Base-by-base conservation (phyloP, 768 basidiomycete genomes). In the Rossbeevera mucosa region DNA sequence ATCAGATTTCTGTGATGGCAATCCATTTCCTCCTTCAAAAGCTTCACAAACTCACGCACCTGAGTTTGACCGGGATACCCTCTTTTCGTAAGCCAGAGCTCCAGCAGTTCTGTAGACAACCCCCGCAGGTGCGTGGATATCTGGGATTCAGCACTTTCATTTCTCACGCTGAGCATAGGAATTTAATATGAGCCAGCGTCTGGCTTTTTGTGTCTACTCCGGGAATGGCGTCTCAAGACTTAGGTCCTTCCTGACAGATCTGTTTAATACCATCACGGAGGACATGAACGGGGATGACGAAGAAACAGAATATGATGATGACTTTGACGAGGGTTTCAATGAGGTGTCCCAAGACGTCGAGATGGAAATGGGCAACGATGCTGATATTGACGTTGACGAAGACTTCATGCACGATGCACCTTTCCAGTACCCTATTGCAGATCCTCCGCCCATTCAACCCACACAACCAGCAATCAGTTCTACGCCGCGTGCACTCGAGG, bases 1-100 rank as follows among this genome's bases (percentile, higher is more conserved):
- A 96, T 67, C 90, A 94, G 63, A 88, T 99, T 51, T 84, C 89
- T 6, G 90, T 97, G 60, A 80, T 86, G 74, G 94, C 94, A 16
- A 82, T 98, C 45, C 88, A 94, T 63, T 91, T 87, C 68, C 79
- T 99, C 42, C 79, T 99, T 40, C 85, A 88, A 64, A 86, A 87
- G 63, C 78, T 98, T n/a, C 83, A 84, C 64, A 89, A 90, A 59
- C 75, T 99, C 26, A 96, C 92, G 1, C 96, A 99, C 73, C 78
- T 99, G 44, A 95, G 93, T 69, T 71, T 99, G 55, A 97, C 96
- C n/a, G 96, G 94, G n/a, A 88, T 99, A 28, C 85, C 86, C 8
- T 83, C 92, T 6, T 98, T 99, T 74, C 82, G 86, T 47, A 80
- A 88, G 60, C 75, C 79, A 26, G 92, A 94, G 59, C 68, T 96